Evolutionary conservation across 1,139 yeast species (phyloP).

Genomic region (Blastobotrys elegans): DNA sequence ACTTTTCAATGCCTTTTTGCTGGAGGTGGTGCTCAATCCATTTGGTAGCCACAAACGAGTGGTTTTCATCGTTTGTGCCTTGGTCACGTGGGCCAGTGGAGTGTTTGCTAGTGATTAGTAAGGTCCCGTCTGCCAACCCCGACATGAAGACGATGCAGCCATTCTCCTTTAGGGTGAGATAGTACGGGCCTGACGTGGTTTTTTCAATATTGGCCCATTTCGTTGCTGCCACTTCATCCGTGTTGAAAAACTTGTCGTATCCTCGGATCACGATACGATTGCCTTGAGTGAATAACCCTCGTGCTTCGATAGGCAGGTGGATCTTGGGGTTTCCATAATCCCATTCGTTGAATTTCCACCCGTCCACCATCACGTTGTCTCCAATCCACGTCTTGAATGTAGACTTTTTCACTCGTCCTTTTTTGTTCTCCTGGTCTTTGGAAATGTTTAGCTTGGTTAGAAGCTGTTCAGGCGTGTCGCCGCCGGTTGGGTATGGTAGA

Average conservation of each 20-base stretch:
- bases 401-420: conserved; percentile 25
- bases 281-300: conserved; percentile 73
- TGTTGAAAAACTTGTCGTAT: conserved; percentile 89
- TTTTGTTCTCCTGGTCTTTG: conserved; percentile 4
- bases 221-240: conserved; percentile 58
- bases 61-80: conserved; percentile 46
- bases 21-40: conserved; percentile 53
- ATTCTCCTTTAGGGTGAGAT: conserved; percentile 78
- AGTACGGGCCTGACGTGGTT: conserved; percentile 70
- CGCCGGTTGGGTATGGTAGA: conserved; percentile 10
- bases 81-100: conserved; percentile 69
- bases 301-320: conserved; percentile 63
- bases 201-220: conserved; percentile 43
- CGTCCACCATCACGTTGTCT: conserved; percentile 21
- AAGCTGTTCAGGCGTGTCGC: conserved; percentile 7
- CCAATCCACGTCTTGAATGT: conserved; percentile 30
- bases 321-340: conserved; percentile 61
- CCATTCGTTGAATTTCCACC: conserved; percentile 89
- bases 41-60: conserved; percentile 66
- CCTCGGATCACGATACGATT: conserved; percentile 68
- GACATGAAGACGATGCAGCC: conserved; percentile 88
- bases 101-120: conserved; percentile 81
- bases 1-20: conserved; percentile 36
- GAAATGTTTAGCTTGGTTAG: conserved; percentile 10
- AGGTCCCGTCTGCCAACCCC: conserved; percentile 68